These are phyloP conservation scores for Avicennia marina DNA, from an alignment of 257 asterid genomes.

Conservation along the genomic window DNA sequence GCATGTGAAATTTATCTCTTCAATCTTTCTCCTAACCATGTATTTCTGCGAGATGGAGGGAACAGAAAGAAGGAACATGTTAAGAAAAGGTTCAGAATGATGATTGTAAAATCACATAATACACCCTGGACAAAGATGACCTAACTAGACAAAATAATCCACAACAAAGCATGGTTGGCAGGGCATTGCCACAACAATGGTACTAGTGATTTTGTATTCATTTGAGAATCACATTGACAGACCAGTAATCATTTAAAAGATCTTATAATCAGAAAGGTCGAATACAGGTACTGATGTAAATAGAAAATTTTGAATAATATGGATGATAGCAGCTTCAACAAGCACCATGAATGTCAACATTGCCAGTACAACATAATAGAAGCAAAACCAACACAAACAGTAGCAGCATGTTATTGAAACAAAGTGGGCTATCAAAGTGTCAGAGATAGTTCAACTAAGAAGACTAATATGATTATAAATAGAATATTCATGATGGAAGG, in stretches of 20 bases:
- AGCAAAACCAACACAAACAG: too few relatives aligned
- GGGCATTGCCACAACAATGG: neutral
- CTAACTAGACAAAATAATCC: neutral
- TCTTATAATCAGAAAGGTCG: neutral
- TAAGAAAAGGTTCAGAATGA: neutral
- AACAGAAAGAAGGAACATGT: neutral
- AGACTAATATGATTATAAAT: too few relatives aligned
- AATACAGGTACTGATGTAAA: neutral
- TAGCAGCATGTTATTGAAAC: too few relatives aligned
- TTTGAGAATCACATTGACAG: neutral
- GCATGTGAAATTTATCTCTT: constrained; percentile 70
- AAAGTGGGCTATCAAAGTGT: too few relatives aligned
- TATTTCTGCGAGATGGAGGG: constrained; percentile 53
- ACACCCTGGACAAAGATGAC: constrained; percentile 1
- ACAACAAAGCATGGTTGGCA: neutral
- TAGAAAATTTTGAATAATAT: neutral
- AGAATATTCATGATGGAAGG: neutral
- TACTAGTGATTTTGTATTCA: neutral
- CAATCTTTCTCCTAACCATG: constrained; percentile 83
- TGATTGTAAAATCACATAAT: neutral
- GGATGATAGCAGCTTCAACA: neutral
- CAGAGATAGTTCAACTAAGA: too few relatives aligned
- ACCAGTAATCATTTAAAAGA: constrained; percentile 1
- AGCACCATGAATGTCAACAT: neutral
- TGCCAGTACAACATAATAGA: too few relatives aligned